A percentile compares a stretch with the other conserved stretches of the same genome.
Conservation (phyloP, 2,329 filamentous ascomycete species). For the Diaporthe ampelina region DNA sequence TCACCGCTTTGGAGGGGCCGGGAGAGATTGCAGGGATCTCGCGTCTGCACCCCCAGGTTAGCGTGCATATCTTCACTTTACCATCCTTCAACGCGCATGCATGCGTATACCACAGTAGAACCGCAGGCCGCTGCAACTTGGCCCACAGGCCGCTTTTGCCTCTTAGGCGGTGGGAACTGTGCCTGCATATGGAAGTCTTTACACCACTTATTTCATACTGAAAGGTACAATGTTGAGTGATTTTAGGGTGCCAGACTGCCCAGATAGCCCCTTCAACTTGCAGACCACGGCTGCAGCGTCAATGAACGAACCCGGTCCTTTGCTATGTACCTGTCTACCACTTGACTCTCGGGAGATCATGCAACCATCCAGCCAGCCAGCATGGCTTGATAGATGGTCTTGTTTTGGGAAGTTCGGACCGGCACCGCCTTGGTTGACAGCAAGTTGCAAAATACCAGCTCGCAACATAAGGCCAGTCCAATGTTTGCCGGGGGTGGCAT, state of each 20-base stretch:
- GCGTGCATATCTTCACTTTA: conserved; percentile 20
- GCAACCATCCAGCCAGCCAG: not conserved
- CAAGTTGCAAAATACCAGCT: not conserved
- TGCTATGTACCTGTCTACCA: not conserved
- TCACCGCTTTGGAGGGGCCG: conserved; percentile 28
- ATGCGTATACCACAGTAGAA: not conserved
- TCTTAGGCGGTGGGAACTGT: conserved; percentile 22
- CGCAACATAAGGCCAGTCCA: not conserved
- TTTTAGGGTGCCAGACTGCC: not conserved
- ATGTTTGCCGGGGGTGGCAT: conserved; percentile 15
- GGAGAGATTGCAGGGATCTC: conserved; percentile 27
- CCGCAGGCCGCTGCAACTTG: not conserved
- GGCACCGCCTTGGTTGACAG: not conserved
- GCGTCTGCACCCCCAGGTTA: conserved; percentile 12
- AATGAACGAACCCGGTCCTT: not conserved
- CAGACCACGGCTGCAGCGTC: conserved; percentile 20
- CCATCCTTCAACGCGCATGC: conserved; percentile 26
- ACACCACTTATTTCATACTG: not conserved
- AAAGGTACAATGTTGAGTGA: not conserved
- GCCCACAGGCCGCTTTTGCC: conserved; percentile 20
- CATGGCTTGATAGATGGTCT: not conserved
- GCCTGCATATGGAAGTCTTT: not conserved
- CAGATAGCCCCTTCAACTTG: conserved; percentile 10
- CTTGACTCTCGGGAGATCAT: not conserved
- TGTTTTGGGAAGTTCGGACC: not conserved